Evolutionary conservation across 495 filamentous ascomycete genomes (phyloP).

Genomic region (Penicillium steckii): DNA sequence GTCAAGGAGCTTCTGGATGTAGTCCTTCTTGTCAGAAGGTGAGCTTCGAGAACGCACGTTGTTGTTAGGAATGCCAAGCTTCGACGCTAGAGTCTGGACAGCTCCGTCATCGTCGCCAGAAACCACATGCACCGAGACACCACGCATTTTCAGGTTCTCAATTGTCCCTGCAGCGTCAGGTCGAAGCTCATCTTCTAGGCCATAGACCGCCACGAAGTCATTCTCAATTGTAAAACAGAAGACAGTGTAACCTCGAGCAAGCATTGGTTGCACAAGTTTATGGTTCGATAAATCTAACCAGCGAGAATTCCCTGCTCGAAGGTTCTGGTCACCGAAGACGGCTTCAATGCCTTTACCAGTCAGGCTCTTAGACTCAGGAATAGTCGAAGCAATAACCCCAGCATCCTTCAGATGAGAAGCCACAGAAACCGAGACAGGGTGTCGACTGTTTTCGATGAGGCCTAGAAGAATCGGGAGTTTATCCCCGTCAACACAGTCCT

Average conservation of each 20-base stretch:
- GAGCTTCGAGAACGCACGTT: slow-evolving; percentile 52
- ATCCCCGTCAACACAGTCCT: slow-evolving; percentile 30
- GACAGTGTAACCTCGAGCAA: slow-evolving; percentile 51
- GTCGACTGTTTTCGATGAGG: slow-evolving; percentile 53
- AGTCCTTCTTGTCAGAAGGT: slow-evolving; percentile 62
- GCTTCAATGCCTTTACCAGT: slow-evolving; percentile 53
- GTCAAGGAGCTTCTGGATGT: slow-evolving; percentile 47
- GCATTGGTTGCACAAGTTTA: slow-evolving; percentile 39
- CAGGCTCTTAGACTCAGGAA: slow-evolving; percentile 46
- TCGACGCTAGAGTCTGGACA: slow-evolving; percentile 52
- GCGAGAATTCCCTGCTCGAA: slow-evolving; percentile 62
- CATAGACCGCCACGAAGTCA: slow-evolving; percentile 53
- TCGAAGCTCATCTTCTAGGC: slow-evolving; percentile 59
- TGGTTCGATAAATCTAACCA: slow-evolving; percentile 52
- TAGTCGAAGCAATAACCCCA: slow-evolving; percentile 25
- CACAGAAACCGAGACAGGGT: slow-evolving; percentile 69
- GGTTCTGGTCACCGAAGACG: slow-evolving; percentile 20
- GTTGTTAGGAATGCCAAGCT: slow-evolving; percentile 49
- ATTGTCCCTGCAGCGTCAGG: slow-evolving; percentile 53
- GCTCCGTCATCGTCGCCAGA: slow-evolving; percentile 67
- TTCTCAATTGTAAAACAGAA: slow-evolving; percentile 61
- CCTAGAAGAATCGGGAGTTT: slow-evolving; percentile 40
- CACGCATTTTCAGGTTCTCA: slow-evolving; percentile 48
- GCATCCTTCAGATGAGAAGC: slow-evolving; percentile 41
- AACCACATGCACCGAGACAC: slow-evolving; percentile 60